Evolutionary conservation across 192 early-diverging fungal species (phyloP), one percentile per base, ranked within the genome.

Genomic region (Mortierella claussenii): DNA sequence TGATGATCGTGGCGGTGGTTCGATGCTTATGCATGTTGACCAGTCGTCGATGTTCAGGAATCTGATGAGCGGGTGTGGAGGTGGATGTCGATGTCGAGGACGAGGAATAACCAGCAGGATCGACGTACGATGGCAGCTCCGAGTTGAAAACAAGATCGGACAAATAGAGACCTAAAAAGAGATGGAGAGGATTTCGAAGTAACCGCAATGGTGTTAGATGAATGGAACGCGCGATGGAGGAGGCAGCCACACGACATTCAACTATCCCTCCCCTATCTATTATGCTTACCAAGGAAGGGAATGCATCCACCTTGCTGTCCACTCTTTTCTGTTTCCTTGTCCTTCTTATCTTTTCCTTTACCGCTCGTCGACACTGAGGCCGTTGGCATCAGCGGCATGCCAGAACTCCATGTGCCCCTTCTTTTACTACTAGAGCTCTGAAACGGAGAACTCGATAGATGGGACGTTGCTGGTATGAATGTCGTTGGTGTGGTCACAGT

Each of bases 1-100:
- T 89, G 60, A 87, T 85, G 49, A 89, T 85, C 10, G 80, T 82
- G 23, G 87, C 87, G 10, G 80, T 82, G 2, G 79, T 86, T 2
- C 87, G 80, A 45, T 87, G 86, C 40, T 89, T 89, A 17, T 81
- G 76, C 36, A 89, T 86, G 45, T 89, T 87, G 13, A 88, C 74
- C 26, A 88, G 12, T 9, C 11, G 52, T 0, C 43, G 42, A 28
- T 13, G 15, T 24, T 33, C 42, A 18, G 33, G 2, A 3, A 8
- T 17, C 13, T 54, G 26, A 30, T 13, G 11, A 12, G 13, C 9
- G 4, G 21, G 18, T 43, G 18, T 17, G 44, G 57, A 20, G 44
- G 44, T 23, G 26, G 37, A 30, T 7, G 57, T 27, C 21, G 32
- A 17, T 26, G 40, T 45, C 20, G 24, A 42, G n/a, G n/a, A n/a